These are phyloP conservation scores for Diaporthe longicolla DNA, from an alignment of 2,329 filamentous ascomycete genomes.

Conservation along the genomic window DNA sequence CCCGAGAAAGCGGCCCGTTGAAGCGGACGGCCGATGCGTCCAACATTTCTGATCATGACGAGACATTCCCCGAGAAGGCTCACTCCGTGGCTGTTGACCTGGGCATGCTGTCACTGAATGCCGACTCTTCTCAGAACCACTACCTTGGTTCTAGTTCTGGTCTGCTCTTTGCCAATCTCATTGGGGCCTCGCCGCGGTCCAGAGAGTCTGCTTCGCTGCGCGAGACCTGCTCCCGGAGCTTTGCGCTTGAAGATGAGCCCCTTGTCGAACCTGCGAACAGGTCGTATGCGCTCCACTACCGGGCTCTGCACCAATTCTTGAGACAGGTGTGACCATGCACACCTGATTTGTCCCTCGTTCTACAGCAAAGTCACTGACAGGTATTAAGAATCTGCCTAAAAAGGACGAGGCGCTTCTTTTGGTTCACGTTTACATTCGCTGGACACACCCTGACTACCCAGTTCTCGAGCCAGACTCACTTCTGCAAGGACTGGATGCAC, in stretches of 20 bases:
- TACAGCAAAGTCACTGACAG: background rate
- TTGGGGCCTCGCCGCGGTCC: conserved; percentile 3
- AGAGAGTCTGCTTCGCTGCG: background rate
- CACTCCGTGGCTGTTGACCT: conserved; percentile 7
- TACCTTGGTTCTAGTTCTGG: conserved; percentile 16
- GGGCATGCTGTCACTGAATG: conserved; percentile 8
- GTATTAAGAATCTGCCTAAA: background rate
- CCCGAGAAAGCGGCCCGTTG: conserved; percentile 5
- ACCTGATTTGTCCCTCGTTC: no score
- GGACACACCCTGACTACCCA: conserved; percentile 7
- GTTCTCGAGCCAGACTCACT: conserved; percentile 3
- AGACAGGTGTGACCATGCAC: background rate
- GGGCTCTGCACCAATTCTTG: background rate
- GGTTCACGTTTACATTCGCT: background rate
- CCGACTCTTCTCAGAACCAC: conserved; percentile 11
- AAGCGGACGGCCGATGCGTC: conserved; percentile 1
- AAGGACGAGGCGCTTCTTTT: background rate
- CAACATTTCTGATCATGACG: conserved; percentile 16
- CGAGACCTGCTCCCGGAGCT: background rate
- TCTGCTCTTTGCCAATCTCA: conserved; percentile 9
- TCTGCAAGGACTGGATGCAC: background rate
- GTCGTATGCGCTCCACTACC: conserved; percentile 2
- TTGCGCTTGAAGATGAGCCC: background rate
- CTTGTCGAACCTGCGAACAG: background rate
- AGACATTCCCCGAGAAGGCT: conserved; percentile 8